Evolutionary conservation across 768 basidiomycete genomes (phyloP).

Genomic region (Boletus sp.): DNA sequence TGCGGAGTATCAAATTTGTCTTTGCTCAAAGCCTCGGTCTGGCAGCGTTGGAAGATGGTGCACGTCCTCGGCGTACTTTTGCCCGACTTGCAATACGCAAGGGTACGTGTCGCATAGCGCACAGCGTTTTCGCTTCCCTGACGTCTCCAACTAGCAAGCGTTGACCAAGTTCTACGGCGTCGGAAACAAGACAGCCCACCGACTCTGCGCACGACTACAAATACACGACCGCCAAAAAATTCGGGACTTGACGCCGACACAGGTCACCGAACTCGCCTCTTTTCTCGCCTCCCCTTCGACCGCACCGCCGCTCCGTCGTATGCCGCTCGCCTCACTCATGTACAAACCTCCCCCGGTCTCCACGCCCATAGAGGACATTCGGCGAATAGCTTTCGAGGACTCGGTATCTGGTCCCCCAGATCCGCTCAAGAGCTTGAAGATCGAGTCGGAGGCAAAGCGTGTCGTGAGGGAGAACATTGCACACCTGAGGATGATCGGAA

Average conservation of each 20-base stretch:
- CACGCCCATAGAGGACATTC: constrained; percentile 31
- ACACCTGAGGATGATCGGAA: constrained; percentile 91
- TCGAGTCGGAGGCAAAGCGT: constrained; percentile 84
- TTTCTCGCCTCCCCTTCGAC: constrained; percentile 90
- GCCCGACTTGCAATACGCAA: constrained; percentile 71
- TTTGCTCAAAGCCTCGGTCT: not conserved
- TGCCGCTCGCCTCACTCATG: constrained; percentile 59
- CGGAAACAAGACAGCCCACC: constrained; percentile 68
- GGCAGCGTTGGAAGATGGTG: constrained; percentile 50
- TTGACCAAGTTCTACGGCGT: constrained; percentile 89
- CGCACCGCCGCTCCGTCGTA: constrained; percentile 59
- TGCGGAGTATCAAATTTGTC: constrained; percentile 28
- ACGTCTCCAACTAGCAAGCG: constrained; percentile 61
- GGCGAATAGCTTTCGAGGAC: constrained; percentile 31
- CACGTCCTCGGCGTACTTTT: constrained; percentile 86
- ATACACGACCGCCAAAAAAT: constrained; percentile 87
- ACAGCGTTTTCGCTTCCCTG: not conserved
- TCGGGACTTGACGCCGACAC: constrained; percentile 76
- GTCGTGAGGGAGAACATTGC: constrained; percentile 88
- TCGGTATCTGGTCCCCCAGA: constrained; percentile 46
- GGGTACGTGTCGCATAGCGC: constrained; percentile 48
- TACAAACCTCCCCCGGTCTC: constrained; percentile 50
- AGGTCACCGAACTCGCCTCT: constrained; percentile 89
- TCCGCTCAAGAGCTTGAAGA: constrained; percentile 69
- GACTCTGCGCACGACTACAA: constrained; percentile 87